Base-by-base conservation (phyloP, 331 rosid species). In the Malus hybrid region DNA sequence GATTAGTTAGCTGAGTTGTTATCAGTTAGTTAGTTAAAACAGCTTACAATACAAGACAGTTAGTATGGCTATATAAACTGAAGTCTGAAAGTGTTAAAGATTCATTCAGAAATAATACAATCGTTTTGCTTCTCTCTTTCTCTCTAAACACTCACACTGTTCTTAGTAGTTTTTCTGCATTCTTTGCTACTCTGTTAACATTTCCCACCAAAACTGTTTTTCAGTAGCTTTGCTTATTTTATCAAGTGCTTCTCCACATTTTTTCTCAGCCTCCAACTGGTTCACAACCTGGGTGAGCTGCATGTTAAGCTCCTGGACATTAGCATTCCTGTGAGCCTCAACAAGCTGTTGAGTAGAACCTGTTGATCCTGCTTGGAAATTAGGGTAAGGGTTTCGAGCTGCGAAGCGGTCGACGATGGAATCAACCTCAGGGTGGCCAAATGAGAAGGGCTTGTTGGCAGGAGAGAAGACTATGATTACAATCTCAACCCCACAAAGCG, bases 381-480 rank as follows among this genome's bases (percentile, higher is more conserved):
- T 24, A 19, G 26, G 42, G 29, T 16, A 34, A 53, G 70, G 58
- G 50, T 16, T 79, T 66, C 42, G 69, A 28, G 39, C 29, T 2
- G 66, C 62, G 34, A 77, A 74, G 5, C 80, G 72, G 55, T 77
- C 52, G 2, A 73, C 10, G 32, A 75, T 58, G 63, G 85, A 57
- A n/a, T 77, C 83, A 18, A 81, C 75, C 0, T 22, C 24, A 0
- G 74, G 85, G 70, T 84, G 83, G 19, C 85, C 80, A 28, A 84
- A 84, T 6, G 85, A 70, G 57, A 80, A 84, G 64, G 81, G 82
- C 75, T 84, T 84, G 0, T 74, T 58, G 14, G 77, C 84, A 4
- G 82, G 87, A 7, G 85, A 84, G 69, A 84, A 84, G 44, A 70
- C 82, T 11, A 84, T 20, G 5, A 84, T 77, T 13, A 57, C 79